phyloP scores from a whole-genome alignment of 2,329 filamentous ascomycete species.

The Coniella vitis region DNA sequence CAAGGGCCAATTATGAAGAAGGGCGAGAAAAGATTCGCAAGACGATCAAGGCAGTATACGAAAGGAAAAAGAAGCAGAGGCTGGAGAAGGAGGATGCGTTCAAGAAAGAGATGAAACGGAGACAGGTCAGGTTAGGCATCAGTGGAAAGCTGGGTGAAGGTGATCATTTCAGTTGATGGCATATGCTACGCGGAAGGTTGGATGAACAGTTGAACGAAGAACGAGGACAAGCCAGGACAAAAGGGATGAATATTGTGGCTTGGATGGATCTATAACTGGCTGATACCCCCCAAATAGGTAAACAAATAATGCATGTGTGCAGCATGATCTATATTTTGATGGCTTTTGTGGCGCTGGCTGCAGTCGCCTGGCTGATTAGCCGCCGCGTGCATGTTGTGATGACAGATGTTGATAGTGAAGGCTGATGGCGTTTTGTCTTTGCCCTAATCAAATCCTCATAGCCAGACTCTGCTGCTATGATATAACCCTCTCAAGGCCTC shows the following conservation, averaged over 20 bases:
- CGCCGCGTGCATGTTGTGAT: too few relatives aligned
- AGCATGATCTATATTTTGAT: too few relatives aligned
- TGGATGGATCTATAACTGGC: neutral
- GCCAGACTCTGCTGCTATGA: too few relatives aligned
- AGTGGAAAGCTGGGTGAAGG: slow-evolving; percentile 53
- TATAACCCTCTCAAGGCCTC: too few relatives aligned
- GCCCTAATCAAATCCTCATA: too few relatives aligned
- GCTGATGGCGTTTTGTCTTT: too few relatives aligned
- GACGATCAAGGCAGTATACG: slow-evolving; percentile 82
- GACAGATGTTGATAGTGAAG: neutral
- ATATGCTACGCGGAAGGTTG: neutral
- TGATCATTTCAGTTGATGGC: slow-evolving; percentile 56
- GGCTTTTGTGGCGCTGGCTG: too few relatives aligned
- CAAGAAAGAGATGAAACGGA: slow-evolving; percentile 35
- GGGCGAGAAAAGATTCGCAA: slow-evolving; percentile 70
- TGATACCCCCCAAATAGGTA: slow-evolving; percentile 8
- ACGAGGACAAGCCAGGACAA: too few relatives aligned
- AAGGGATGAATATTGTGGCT: too few relatives aligned
- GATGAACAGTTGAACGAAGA: neutral
- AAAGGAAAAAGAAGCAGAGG: slow-evolving; percentile 72
- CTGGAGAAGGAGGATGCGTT: slow-evolving; percentile 42
- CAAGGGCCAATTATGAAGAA: slow-evolving; percentile 79
- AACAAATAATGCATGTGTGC: too few relatives aligned
- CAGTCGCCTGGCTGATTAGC: too few relatives aligned
- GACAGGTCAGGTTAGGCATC: slow-evolving; percentile 41